A percentile compares a stretch with the other conserved stretches of the same genome.
phyloP scores from a whole-genome alignment of 768 basidiomycete genomes.

The Kwoniella sp. region DNA sequence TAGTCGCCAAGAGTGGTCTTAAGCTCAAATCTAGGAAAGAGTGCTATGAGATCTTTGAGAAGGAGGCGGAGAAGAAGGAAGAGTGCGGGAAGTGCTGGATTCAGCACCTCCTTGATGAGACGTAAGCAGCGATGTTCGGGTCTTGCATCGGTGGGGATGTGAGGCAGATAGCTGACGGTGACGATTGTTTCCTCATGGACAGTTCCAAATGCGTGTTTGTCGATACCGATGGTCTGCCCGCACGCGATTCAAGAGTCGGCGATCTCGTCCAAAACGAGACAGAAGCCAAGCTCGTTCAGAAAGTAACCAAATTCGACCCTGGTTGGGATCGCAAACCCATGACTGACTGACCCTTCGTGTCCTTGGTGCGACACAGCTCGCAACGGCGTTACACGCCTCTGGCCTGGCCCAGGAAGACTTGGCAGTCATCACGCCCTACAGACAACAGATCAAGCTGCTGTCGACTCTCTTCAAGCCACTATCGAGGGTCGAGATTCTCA shows the following conservation, averaged over 20 bases:
- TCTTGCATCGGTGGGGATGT: constrained; percentile 9
- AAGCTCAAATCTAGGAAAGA: constrained; percentile 61
- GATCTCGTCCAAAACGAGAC: constrained; percentile 86
- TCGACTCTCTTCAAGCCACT: constrained; percentile 65
- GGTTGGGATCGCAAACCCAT: too few species aligned
- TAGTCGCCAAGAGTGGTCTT: constrained; percentile 67
- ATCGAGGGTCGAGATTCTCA: constrained; percentile 71
- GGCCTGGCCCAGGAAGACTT: constrained; percentile 74
- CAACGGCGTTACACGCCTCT: constrained; percentile 66
- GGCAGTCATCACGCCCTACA: constrained; percentile 86
- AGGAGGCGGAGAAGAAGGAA: neutral
- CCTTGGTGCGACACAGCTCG: constrained; percentile 63
- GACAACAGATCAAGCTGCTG: constrained; percentile 92
- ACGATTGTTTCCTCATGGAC: neutral
- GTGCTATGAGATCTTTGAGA: constrained; percentile 24
- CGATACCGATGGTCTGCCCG: constrained; percentile 84
- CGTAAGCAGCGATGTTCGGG: constrained; percentile 64
- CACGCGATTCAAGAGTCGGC: constrained; percentile 76
- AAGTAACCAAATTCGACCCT: constrained; percentile 49
- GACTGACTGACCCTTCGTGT: neutral
- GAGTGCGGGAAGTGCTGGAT: constrained; percentile 69
- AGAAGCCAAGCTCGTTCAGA: constrained; percentile 65
- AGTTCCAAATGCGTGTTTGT: constrained; percentile 89
- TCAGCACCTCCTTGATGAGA: constrained; percentile 65
- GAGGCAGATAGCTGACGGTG: constrained; percentile 12